Evolutionary conservation across 441 rosid genomes (phyloP), one percentile per base, ranked within the genome.

Genomic region (Gossypium davidsonii): DNA sequence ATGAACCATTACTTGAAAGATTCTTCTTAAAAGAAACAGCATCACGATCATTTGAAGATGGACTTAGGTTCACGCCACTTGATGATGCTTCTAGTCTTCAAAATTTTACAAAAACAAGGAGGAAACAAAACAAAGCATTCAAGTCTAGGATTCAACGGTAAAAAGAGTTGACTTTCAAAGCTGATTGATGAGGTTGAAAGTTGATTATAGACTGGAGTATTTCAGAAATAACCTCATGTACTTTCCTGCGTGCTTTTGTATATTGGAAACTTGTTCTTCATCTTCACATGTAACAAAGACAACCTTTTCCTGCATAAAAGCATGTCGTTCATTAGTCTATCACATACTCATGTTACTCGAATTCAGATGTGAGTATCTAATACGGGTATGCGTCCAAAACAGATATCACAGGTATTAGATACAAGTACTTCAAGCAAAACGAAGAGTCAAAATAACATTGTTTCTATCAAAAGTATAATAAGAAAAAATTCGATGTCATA

Each of bases 251-350:
- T 90, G 90, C 74, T 76, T 74, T 71, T 81, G 84, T 51, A 90
- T 74, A 61, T 86, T 83, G 44, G 84, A 80, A 46, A 91, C 76
- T 76, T 82, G 83, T 52, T 92, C 98, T 82, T 87, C 93, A 44
- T 91, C 99, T 83, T 92, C 98, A 79, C 98, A 94, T 14, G 97
- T 87, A 83, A 92, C 93, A 74, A 94, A 92, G 73, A 89, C 88
- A 69, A 91, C 90, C 79, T 88, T 92, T 80, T 94, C 98, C 98
- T 94, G 91, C 75, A 61, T n/a, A 74, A 79, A 66, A 70, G 59
- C 34, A 81, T 39, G 59, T 10, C 1, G 51, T 26, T 51, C 37
- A 17, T 67, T 9, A 26, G 58, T 49, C 58, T 49, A 77, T 61
- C 46, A 23, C 14, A 62, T 49, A 44, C 28, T 28, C 5, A 58